Base-by-base conservation (phyloP, 2,329 filamentous ascomycete genomes). In the Pyricularia sp. region DNA sequence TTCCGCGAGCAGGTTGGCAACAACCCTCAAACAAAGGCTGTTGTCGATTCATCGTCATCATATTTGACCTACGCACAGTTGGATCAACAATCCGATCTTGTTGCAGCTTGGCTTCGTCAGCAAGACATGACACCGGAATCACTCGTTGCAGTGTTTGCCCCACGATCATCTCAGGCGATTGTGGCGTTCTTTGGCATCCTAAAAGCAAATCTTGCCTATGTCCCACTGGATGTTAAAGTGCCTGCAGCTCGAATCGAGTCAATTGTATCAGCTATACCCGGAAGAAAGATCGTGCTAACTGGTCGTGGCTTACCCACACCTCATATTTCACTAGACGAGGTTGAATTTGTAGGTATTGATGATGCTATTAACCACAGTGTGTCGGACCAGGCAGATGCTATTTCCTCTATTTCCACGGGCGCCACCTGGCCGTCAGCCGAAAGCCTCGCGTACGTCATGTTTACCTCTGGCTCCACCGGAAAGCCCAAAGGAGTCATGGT, bases 401-500 rank as follows among this genome's bases (percentile, higher is more conserved):
- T n/a, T n/a, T n/a, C n/a, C n/a, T n/a, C n/a, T n/a, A n/a, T n/a
- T n/a, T n/a, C n/a, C n/a, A n/a, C n/a, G n/a, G n/a, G n/a, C n/a
- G n/a, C n/a, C n/a, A n/a, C n/a, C n/a, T n/a, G n/a, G 12, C 63
- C 28, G 3, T 10, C 17, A 6, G 63, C 63, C 17, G 31, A 26
- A 6, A 33, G 33, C 63, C 28, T 81, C 12, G 81, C 79, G 71
- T 84, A 83, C 69, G 78, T 83, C 65, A 84, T 86, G 69, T 86
- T 86, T 73, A 87, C 85, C 66, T 87, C 85, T 25, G 83, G 83
- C 55, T 88, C 85, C 23, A 88, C 86, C 0, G 85, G 85, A 7
- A 81, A 80, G 28, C 85, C 85, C 1, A 88, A 88, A 73, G 86
- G 86, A 1, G 85, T 88, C 10, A 84, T 88, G 73, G 80, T 88